phyloP scores from a whole-genome alignment of 768 basidiomycete species.

The Mycena chlorophos region DNA sequence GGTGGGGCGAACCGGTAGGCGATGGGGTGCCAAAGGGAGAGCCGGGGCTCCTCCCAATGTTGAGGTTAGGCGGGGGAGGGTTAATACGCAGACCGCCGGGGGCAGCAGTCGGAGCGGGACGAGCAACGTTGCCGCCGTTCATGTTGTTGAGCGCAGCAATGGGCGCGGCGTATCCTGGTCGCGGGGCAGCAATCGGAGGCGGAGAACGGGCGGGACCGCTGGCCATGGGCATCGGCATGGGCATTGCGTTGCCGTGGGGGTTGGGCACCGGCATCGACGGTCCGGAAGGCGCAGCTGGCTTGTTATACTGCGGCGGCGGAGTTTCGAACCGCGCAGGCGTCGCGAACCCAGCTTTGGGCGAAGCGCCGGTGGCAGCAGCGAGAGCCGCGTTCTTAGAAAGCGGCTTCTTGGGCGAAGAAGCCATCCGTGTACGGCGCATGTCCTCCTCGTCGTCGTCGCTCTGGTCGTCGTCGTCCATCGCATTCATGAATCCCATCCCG shows the following conservation, averaged over 20 bases:
- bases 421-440: slow-evolving; percentile 20
- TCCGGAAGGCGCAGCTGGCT: slow-evolving; percentile 5
- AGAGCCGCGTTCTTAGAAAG: slow-evolving; percentile 40
- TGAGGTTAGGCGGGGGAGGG: slow-evolving; percentile 26
- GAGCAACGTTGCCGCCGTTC: slow-evolving; percentile 36
- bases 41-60: no score
- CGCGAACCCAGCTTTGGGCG: slow-evolving; percentile 11
- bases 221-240: slow-evolving; percentile 45
- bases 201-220: slow-evolving; percentile 76
- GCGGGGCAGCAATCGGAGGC: slow-evolving; percentile 67
- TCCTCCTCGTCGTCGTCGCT: slow-evolving; percentile 33
- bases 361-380: slow-evolving; percentile 34
- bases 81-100: slow-evolving; percentile 23
- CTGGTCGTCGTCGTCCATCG: slow-evolving; percentile 45
- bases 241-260: slow-evolving; percentile 3
- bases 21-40: slow-evolving; percentile 31
- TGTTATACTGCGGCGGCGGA: slow-evolving; percentile 17
- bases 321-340: slow-evolving; percentile 15
- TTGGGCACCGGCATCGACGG: slow-evolving; percentile 12
- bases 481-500: slow-evolving; percentile 49
- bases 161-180: slow-evolving; percentile 73
- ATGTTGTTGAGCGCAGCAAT: slow-evolving; percentile 57
- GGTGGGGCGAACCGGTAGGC: slow-evolving; percentile 60
- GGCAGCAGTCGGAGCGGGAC: slow-evolving; percentile 43
- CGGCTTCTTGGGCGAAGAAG: slow-evolving; percentile 15